Evolutionary conservation across 2,329 filamentous ascomycete species (phyloP), one percentile per base, ranked within the genome.

Genomic region (Microcyclospora tardicrescens): DNA sequence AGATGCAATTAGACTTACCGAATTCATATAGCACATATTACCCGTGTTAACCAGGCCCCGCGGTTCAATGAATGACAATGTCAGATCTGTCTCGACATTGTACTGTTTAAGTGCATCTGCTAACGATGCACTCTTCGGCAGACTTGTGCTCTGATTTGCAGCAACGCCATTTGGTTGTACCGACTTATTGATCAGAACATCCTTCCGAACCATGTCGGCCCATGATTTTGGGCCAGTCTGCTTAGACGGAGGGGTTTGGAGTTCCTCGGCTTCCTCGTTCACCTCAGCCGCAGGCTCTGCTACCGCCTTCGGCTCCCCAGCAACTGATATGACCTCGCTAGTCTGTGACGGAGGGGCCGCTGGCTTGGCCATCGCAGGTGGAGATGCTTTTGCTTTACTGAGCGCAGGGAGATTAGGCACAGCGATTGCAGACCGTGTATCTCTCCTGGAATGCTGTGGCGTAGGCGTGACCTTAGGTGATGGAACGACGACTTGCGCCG

Each of bases 21-120:
- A 95, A 68, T 96, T 98, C 91, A 98, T 96, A 65, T 98, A 98
- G 64, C 91, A 98, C 84, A 96, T 93, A 58, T 98, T 96, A 36
- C 91, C 91, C 31, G 89, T 93, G 63, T 98, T 98, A 50, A 94
- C 83, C 55, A 98, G 73, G 35, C 91, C 91, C 49, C 89, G 77
- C 36, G 91, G 91, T 63, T 96, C 85, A 36, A 98, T 71, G 55
- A 95, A 95, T 13, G 81, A 70, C 48, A 89, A 67, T 52, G 81
- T 84, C 41, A 71, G 66, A 34, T 71, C 70, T 29, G 69, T 68
- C 41, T 75, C 72, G 16, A 86, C 77, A 38, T 73, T 74, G 59
- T 87, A 91, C 19, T 75, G 73, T 36, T 72, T 72, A 37, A 98
- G 69, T 28, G 84, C 83, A 50, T 95, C 84, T 3, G 77, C 79